phyloP scores from a whole-genome alignment of 169 alveolate genomes.

The Babesia bigemina region DNA sequence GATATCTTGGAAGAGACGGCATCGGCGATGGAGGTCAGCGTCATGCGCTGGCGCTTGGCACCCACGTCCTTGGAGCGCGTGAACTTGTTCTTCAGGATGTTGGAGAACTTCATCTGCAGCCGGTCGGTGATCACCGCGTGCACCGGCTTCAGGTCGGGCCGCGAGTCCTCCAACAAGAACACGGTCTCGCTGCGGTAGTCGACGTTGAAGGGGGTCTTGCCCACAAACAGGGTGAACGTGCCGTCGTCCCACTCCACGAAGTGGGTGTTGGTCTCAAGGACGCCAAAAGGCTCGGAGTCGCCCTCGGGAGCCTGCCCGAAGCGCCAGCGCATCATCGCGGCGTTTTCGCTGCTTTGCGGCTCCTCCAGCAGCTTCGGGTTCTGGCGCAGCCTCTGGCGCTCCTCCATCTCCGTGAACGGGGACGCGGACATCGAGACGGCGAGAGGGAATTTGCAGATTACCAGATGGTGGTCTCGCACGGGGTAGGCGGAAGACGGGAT shows the following conservation, averaged over 20 bases:
- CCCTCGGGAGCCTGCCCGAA: background rate
- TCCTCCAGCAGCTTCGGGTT: conserved; percentile 58
- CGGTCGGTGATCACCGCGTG: conserved; percentile 64
- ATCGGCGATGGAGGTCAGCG: conserved; percentile 62
- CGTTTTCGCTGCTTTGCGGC: conserved; percentile 20
- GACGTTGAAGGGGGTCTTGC: conserved; percentile 51
- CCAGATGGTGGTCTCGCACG: conserved; percentile 37
- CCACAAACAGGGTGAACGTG: conserved; percentile 51
- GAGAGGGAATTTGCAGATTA: conserved; percentile 69
- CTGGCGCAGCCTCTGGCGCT: conserved; percentile 27
- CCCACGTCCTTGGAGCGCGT: conserved; percentile 31
- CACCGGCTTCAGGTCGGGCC: conserved; percentile 61
- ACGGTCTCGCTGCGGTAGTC: conserved; percentile 52
- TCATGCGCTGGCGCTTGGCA: conserved; percentile 65
- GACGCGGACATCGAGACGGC: conserved; percentile 44
- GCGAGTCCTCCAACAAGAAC: conserved; percentile 63
- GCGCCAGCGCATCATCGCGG: conserved; percentile 49
- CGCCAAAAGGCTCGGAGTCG: conserved; percentile 15
- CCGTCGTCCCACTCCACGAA: conserved; percentile 70
- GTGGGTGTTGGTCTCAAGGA: conserved; percentile 55
- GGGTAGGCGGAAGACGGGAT: conserved; percentile 39
- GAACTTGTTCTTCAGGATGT: conserved; percentile 56
- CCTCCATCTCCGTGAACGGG: conserved; percentile 39
- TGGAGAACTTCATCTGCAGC: conserved; percentile 58
- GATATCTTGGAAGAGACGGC: conserved; percentile 52